Evolutionary conservation across 495 filamentous ascomycete species (phyloP), one percentile per base, ranked within the genome.

Genomic region (Penicillium antarcticum): DNA sequence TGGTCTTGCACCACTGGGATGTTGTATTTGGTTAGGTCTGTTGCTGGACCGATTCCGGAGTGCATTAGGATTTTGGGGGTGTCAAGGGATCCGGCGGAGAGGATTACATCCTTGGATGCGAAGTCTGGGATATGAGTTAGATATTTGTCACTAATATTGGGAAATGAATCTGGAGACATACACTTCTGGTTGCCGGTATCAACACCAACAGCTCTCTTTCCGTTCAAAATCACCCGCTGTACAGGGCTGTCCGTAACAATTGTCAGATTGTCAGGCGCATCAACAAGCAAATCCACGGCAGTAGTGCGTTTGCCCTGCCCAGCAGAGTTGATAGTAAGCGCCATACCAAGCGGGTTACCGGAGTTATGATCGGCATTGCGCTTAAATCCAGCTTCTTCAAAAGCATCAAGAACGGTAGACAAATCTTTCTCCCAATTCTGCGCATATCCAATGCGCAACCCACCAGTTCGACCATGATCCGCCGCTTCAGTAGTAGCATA

Each of bases 1-100:
- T 79, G 45, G 13, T 80, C 64, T 0, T 74, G 63, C 16, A 81
- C 44, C 0, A 82, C 57, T 0, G 76, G 72, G 52, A 87, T 82
- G n/a, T 65, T 51, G 62, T 73, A 77, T 29, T 75, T 53, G n/a
- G 65, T 32, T 0, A 88, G 75, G 23, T 84, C 72, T 0, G 64
- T 55, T 10, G 61, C 58, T 0, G 83, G 80, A 0, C 84, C 84
- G 47, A 88, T 80, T 10, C 84, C 85, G 0, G 80, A 84, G 48
- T 84, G 80, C 77, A 85, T 81, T 0, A 87, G 71, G 43, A 87
- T 74, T 36, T 80, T 76, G 2, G 85, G 84, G 11, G 67, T 69
- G 60, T 87, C 76, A 18, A 85, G 67, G 1, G 82, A 66, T 8
- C 85, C 84, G 13, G 74, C 74, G 1, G 73, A 75, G 8, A 88